These are phyloP conservation scores for Dipteronia dyeriana DNA, from an alignment of 345 rosid species.

Conservation along the genomic window DNA sequence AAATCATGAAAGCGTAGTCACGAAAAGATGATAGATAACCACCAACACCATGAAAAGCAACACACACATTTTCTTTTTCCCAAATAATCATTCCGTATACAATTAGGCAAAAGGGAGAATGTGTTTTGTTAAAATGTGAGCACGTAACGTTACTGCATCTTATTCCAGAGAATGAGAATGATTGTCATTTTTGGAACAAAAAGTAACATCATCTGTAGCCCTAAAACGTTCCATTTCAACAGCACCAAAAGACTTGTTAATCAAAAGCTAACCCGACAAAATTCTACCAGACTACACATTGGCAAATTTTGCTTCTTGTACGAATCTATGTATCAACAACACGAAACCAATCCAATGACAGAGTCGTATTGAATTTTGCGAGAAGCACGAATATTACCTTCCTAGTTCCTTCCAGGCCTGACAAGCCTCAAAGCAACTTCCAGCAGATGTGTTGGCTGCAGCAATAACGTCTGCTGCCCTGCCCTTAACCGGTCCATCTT, in stretches of 20 bases:
- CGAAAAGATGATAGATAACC: background rate
- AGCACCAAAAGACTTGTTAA: too few relatives aligned
- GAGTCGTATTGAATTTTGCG: background rate
- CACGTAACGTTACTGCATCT: too few relatives aligned
- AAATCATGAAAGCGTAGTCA: background rate
- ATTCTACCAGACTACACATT: background rate
- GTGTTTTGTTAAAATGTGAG: too few relatives aligned
- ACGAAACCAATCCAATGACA: background rate
- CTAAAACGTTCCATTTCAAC: too few relatives aligned
- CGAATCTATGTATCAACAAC: background rate
- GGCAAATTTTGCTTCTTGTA: background rate
- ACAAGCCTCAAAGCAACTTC: conserved; percentile 98
- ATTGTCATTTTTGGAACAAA: too few relatives aligned
- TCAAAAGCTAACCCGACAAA: background rate
- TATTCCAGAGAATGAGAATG: background rate
- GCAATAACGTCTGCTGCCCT: conserved; percentile 87
- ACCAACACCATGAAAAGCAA: background rate
- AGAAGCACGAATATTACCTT: conserved; percentile 47
- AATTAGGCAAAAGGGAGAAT: too few relatives aligned
- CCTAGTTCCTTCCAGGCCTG: conserved; percentile 64
- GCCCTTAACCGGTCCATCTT: conserved; percentile 66
- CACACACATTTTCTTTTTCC: background rate
- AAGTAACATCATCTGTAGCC: too few relatives aligned
- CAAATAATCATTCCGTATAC: too few relatives aligned
- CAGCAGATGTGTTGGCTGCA: conserved; percentile 92